Conservation (phyloP, 108 stramenopile genomes). For the Schizochytrium sp. region DNA sequence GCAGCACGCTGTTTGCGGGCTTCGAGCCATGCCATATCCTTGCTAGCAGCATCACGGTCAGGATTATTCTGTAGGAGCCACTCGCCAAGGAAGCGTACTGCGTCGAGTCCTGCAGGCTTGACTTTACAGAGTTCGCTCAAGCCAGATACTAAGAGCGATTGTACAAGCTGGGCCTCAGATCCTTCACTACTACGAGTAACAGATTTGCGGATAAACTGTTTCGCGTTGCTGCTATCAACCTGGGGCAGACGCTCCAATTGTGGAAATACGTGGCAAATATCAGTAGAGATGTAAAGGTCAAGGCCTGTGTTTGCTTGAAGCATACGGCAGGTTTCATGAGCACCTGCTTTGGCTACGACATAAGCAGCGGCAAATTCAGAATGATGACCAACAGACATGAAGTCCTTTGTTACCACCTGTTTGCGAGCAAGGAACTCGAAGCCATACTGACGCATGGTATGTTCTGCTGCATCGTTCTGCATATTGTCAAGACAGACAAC, state of each 20-base stretch:
- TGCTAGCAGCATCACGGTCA: background rate
- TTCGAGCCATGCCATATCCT: background rate
- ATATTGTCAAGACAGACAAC: background rate
- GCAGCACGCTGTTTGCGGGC: slow-evolving; percentile 14
- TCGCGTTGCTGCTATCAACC: background rate
- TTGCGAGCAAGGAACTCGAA: slow-evolving; percentile 22
- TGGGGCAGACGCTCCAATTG: slow-evolving; percentile 38
- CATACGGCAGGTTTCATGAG: slow-evolving; percentile 26
- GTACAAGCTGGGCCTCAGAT: slow-evolving; percentile 43
- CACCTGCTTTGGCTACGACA: slow-evolving; percentile 59
- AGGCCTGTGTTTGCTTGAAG: slow-evolving; percentile 14
- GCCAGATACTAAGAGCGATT: slow-evolving; percentile 39
- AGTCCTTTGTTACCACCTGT: background rate
- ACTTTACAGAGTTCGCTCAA: slow-evolving; percentile 48
- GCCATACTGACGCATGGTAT: slow-evolving; percentile 37
- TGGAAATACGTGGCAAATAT: slow-evolving; percentile 36
- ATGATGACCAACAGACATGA: slow-evolving; percentile 31
- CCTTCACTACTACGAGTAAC: slow-evolving; percentile 28
- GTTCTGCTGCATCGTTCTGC: background rate
- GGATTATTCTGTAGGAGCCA: slow-evolving; percentile 66
- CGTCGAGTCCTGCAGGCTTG: slow-evolving; percentile 54
- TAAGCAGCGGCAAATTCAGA: background rate
- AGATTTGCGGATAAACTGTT: slow-evolving; percentile 38
- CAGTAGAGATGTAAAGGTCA: slow-evolving; percentile 43
- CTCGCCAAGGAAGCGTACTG: slow-evolving; percentile 41